These are phyloP conservation scores for Spathaspora girioi DNA, from an alignment of 805 yeast genomes.

Conservation along the genomic window DNA sequence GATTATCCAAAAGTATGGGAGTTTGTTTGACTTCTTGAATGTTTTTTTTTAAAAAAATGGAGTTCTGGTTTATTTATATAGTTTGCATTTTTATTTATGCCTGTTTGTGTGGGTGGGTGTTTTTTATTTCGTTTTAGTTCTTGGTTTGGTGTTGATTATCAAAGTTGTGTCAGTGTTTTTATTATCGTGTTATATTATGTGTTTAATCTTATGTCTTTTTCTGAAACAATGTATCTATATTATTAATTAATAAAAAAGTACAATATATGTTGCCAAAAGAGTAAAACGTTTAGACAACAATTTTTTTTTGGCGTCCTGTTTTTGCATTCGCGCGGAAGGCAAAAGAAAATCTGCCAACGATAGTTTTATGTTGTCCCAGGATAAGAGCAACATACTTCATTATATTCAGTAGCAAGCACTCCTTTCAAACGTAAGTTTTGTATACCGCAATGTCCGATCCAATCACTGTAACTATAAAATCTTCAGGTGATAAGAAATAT, in stretches of 20 bases:
- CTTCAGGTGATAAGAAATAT: constrained; percentile 78
- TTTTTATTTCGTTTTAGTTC: background rate
- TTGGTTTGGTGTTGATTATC: background rate
- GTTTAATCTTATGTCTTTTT: background rate
- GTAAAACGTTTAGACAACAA: background rate
- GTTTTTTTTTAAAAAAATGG: background rate
- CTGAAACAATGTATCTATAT: no score
- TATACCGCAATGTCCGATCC: constrained; percentile 9
- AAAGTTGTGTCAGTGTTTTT: no score
- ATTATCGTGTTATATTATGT: background rate
- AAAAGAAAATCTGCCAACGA: background rate
- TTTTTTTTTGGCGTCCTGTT: background rate
- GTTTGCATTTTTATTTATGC: background rate
- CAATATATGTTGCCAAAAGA: background rate
- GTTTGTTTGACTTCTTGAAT: background rate
- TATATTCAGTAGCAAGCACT: background rate
- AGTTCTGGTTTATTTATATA: background rate
- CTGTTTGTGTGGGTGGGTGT: background rate
- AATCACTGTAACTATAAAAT: constrained; percentile 32
- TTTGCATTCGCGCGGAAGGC: background rate
- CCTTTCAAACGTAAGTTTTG: no score
- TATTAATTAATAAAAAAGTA: background rate
- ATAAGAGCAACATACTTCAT: background rate
- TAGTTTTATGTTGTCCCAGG: background rate
- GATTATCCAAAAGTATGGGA: background rate